Evolutionary conservation across 2,329 filamentous ascomycete genomes (phyloP).

Genomic region (Fusarium nanum): DNA sequence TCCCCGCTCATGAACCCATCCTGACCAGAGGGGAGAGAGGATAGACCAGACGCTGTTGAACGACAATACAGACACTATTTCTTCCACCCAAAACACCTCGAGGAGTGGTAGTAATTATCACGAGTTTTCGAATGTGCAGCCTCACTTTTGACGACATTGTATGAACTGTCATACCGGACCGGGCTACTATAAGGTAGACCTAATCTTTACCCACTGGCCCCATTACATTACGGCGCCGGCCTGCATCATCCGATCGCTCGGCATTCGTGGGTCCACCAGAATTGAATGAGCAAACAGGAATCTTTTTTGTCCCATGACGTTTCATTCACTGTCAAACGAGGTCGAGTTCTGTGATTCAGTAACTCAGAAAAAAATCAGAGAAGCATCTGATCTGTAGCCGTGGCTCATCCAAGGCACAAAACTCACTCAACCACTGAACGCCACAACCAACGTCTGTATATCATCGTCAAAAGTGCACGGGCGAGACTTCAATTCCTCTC

Average conservation of each 20-base stretch:
- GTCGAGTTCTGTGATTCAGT: constrained; percentile 33
- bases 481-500: constrained; percentile 19
- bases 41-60: neutral
- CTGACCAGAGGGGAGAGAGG: constrained; percentile 6
- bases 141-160: neutral
- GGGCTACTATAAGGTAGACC: neutral
- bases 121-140: neutral
- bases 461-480: constrained; percentile 20
- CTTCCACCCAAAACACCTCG: neutral
- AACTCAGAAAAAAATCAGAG: constrained; percentile 15
- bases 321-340: constrained; percentile 34
- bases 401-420: constrained; percentile 5
- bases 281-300: constrained; percentile 40
- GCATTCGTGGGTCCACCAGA: constrained; percentile 45
- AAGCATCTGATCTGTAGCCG: constrained; percentile 14
- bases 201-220: constrained; percentile 27
- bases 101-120: neutral
- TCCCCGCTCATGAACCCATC: constrained; percentile 38
- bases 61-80: neutral
- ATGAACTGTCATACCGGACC: neutral
- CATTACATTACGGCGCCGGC: constrained; percentile 44
- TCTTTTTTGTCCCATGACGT: constrained; percentile 43
- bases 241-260: constrained; percentile 46
- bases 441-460: constrained; percentile 2
- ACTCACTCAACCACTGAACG: constrained; percentile 5